These are phyloP conservation scores for Malus hybrid DNA, from an alignment of 331 rosid species.

Conservation along the genomic window DNA sequence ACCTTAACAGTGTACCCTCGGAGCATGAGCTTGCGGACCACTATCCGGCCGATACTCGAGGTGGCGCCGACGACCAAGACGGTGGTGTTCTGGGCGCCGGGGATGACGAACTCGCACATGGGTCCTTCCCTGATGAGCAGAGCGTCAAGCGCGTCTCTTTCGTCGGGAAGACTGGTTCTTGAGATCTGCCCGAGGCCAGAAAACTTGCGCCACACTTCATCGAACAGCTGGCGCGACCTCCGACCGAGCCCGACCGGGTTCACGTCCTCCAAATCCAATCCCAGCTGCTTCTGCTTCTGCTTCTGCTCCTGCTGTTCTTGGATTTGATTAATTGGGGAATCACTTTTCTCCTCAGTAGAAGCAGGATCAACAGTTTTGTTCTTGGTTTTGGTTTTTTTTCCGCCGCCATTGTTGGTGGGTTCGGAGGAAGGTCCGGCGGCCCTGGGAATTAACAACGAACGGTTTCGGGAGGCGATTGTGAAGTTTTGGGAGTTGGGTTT, in stretches of 20 bases:
- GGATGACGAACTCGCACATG: slow-evolving; percentile 86
- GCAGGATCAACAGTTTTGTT: neutral
- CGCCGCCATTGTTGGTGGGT: neutral
- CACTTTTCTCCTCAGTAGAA: neutral
- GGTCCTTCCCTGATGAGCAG: slow-evolving; percentile 84
- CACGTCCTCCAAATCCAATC: slow-evolving; percentile 71
- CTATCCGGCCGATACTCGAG: slow-evolving; percentile 80
- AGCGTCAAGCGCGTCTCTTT: slow-evolving; percentile 61
- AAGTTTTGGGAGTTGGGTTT: slow-evolving; percentile 8
- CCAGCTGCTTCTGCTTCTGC: slow-evolving; percentile 26
- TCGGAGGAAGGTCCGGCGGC: neutral
- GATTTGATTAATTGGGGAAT: neutral
- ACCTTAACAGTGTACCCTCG: slow-evolving; percentile 91
- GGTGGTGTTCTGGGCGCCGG: slow-evolving; percentile 91
- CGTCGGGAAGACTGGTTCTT: slow-evolving; percentile 63
- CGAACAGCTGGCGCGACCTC: slow-evolving; percentile 74
- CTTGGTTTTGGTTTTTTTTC: neutral
- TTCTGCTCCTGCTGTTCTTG: neutral
- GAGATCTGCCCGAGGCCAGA: slow-evolving; percentile 96
- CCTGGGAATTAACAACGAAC: slow-evolving; percentile 1
- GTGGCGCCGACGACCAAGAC: slow-evolving; percentile 97
- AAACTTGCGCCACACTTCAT: slow-evolving; percentile 95
- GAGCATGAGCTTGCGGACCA: slow-evolving; percentile 91
- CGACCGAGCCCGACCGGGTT: slow-evolving; percentile 93
- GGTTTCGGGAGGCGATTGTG: neutral